Evolutionary conservation across 2,329 filamentous ascomycete genomes (phyloP).

Genomic region (Beauveria caledonica): DNA sequence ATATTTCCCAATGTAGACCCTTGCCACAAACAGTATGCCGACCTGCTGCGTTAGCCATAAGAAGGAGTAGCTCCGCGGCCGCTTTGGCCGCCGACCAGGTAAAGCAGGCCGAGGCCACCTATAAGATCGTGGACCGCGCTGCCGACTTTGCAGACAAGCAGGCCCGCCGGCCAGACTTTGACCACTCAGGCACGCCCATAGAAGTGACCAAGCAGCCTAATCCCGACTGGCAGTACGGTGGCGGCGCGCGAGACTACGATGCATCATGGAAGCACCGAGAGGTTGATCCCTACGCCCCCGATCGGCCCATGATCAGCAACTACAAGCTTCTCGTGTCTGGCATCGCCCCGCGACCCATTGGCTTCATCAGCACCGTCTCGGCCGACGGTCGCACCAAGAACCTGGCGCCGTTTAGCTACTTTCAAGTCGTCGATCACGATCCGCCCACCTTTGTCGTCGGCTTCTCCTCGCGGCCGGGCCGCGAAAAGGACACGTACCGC

Average conservation of each 20-base stretch:
- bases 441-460: conserved; percentile 66
- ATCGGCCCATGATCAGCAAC: conserved; percentile 60
- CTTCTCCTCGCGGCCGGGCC: conserved; percentile 33
- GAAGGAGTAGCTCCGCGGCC: neutral
- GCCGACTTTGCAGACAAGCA: conserved; percentile 18
- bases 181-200: conserved; percentile 16
- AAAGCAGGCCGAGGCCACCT: conserved; percentile 12
- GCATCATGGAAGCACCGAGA: conserved; percentile 48
- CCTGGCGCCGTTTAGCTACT: conserved; percentile 75
- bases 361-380: conserved; percentile 44
- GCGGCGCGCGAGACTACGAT: conserved; percentile 21
- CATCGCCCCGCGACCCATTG: conserved; percentile 71
- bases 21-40: neutral
- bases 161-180: conserved; percentile 19
- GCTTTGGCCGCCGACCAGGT: conserved; percentile 1
- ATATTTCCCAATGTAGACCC: neutral
- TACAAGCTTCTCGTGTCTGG: conserved; percentile 80
- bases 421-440: conserved; percentile 71
- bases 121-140: conserved; percentile 18
- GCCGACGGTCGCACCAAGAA: conserved; percentile 56
- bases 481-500: conserved; percentile 66
- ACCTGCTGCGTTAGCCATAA: neutral
- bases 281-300: conserved; percentile 70
- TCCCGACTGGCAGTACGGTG: conserved; percentile 42
- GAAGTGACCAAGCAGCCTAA: conserved; percentile 25